A percentile compares a stretch with the other conserved stretches of the same genome.
These are phyloP conservation scores for Fusarium sp. DNA, from an alignment of 2,329 filamentous ascomycete genomes.

Conservation along the genomic window DNA sequence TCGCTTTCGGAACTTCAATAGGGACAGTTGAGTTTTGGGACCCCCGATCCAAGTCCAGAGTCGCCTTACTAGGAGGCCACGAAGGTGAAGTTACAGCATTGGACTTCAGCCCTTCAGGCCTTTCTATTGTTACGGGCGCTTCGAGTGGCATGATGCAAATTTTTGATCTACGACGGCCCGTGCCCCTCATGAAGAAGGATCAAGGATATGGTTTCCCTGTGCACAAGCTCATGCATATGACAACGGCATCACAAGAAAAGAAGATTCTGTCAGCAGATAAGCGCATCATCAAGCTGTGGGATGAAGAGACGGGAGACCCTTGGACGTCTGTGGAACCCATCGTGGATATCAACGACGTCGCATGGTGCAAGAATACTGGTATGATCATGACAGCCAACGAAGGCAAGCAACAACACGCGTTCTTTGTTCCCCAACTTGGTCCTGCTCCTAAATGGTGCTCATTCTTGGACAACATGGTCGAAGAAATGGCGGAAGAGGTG, in stretches of 20 bases:
- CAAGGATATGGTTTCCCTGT: slow-evolving; percentile 96
- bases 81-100: slow-evolving; percentile 85
- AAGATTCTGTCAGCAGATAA: slow-evolving; percentile 95
- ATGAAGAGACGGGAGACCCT: slow-evolving; percentile 81
- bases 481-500: slow-evolving; percentile 94
- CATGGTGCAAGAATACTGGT: slow-evolving; percentile 90
- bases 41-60: slow-evolving; percentile 81
- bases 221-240: slow-evolving; percentile 81
- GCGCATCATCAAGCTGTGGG: slow-evolving; percentile 97
- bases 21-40: slow-evolving; percentile 99
- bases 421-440: slow-evolving; percentile 93
- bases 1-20: slow-evolving; percentile 92
- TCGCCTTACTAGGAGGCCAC: slow-evolving; percentile 78
- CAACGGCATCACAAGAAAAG: slow-evolving; percentile 78
- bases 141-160: slow-evolving; percentile 88
- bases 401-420: slow-evolving; percentile 92
- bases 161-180: slow-evolving; percentile 90
- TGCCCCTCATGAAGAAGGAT: slow-evolving; percentile 89
- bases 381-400: slow-evolving; percentile 98
- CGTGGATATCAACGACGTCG: slow-evolving; percentile 94
- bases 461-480: slow-evolving; percentile 96
- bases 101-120: slow-evolving; percentile 84
- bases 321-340: slow-evolving; percentile 97
- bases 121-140: slow-evolving; percentile 88
- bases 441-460: slow-evolving; percentile 95